These are phyloP conservation scores for Telfairia occidentalis DNA, from an alignment of 331 rosid genomes.

Conservation along the genomic window DNA sequence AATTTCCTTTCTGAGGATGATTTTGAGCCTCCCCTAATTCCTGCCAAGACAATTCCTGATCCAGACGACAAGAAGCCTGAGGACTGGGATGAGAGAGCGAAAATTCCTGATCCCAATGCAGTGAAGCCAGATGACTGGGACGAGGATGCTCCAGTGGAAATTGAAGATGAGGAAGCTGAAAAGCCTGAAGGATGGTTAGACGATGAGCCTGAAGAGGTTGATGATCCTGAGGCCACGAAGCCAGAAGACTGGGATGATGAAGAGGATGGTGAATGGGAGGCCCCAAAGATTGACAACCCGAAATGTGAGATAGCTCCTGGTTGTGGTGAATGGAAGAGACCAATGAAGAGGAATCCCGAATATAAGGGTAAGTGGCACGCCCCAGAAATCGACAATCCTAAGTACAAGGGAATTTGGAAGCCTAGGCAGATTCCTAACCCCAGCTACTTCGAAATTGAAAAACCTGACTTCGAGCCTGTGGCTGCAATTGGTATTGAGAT, in stretches of 20 bases:
- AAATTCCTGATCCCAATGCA: conserved; percentile 78
- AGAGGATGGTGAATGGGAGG: conserved; percentile 99
- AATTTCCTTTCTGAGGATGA: conserved; percentile 76
- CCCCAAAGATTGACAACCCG: conserved; percentile 77
- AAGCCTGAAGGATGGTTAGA: conserved; percentile 98
- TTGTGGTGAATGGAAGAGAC: conserved; percentile 98
- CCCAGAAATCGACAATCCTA: conserved; percentile 79
- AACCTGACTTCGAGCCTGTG: conserved; percentile 71
- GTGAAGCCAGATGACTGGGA: conserved; percentile 99
- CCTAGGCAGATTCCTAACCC: conserved; percentile 87
- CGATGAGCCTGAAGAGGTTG: conserved; percentile 86
- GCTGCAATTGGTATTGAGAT: conserved; percentile 92
- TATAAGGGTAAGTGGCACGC: conserved; percentile 96
- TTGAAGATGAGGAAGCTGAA: conserved; percentile 75
- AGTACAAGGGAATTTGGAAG: conserved; percentile 93
- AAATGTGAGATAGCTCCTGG: conserved; percentile 85
- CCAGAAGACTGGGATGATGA: conserved; percentile 99
- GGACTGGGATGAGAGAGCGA: conserved; percentile 95
- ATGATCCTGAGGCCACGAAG: conserved; percentile 84
- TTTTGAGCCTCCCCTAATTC: conserved; percentile 80
- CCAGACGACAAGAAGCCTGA: conserved; percentile 87
- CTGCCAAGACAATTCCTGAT: conserved; percentile 76
- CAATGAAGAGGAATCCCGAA: conserved; percentile 84
- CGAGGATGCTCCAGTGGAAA: conserved; percentile 88
- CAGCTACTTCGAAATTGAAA: conserved; percentile 60